Evolutionary conservation across 2,329 filamentous ascomycete species (phyloP).

Genomic region (Hypoxylon rubiginosum): DNA sequence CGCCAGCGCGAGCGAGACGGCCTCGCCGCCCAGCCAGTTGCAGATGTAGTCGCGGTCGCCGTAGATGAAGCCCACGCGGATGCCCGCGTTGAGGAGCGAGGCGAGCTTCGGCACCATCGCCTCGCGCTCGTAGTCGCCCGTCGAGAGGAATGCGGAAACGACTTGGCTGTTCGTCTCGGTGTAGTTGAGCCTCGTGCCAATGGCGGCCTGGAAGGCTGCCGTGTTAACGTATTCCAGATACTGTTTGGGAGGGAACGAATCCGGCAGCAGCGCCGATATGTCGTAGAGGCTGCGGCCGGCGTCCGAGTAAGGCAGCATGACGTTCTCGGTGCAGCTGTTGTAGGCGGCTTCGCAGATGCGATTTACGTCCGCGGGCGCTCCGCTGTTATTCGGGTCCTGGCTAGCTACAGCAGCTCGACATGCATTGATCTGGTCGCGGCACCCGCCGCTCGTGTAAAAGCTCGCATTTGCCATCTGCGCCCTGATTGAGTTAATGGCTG

Average conservation of each 20-base stretch:
- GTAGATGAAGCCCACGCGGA: constrained; percentile 68
- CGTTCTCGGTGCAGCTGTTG: constrained; percentile 65
- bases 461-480: constrained; percentile 60
- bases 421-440: constrained; percentile 51
- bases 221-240: constrained; percentile 68
- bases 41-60: constrained; percentile 69
- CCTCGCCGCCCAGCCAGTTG: constrained; percentile 70
- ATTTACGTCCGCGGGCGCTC: constrained; percentile 68
- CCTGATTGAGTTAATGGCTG: constrained; percentile 65
- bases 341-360: constrained; percentile 69
- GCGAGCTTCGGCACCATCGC: constrained; percentile 58
- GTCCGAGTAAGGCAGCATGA: constrained; percentile 63
- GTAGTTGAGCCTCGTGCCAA: constrained; percentile 71
- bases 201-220: constrained; percentile 64
- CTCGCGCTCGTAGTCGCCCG: constrained; percentile 46
- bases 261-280: constrained; percentile 55
- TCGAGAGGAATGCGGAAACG: constrained; percentile 57
- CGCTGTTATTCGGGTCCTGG: constrained; percentile 66
- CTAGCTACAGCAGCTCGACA: constrained; percentile 58
- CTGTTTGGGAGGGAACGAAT: constrained; percentile 66
- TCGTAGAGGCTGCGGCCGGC: constrained; percentile 44
- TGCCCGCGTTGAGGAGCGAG: constrained; percentile 66
- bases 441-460: constrained; percentile 46
- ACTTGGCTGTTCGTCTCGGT: constrained; percentile 60
- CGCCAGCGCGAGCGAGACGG: constrained; percentile 60